A percentile compares a stretch with the other conserved stretches of the same genome.
These are phyloP conservation scores for Komagataella mondaviorum DNA, from an alignment of 805 yeast genomes.

Conservation along the genomic window DNA sequence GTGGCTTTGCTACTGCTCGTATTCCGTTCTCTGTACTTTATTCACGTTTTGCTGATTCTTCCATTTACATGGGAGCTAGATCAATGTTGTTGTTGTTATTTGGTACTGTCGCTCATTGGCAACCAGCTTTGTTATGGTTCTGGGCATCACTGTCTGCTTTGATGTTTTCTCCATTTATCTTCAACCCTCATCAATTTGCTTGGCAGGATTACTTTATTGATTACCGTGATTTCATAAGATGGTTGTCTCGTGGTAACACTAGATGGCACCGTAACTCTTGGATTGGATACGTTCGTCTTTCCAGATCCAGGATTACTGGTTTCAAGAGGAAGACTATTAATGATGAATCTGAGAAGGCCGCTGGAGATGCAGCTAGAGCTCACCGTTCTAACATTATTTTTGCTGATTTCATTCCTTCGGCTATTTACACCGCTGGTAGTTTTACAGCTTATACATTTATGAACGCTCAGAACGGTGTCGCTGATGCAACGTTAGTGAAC, in stretches of 20 bases:
- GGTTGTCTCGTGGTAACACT: slow-evolving; percentile 86
- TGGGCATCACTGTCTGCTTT: slow-evolving; percentile 88
- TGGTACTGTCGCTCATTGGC: slow-evolving; percentile 77
- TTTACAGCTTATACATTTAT: slow-evolving; percentile 70
- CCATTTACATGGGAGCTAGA: slow-evolving; percentile 78
- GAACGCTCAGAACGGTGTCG: slow-evolving; percentile 80
- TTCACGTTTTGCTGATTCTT: slow-evolving; percentile 69
- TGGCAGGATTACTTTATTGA: slow-evolving; percentile 95
- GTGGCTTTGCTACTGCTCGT: slow-evolving; percentile 78
- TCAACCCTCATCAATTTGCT: slow-evolving; percentile 96
- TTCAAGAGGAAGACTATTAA: slow-evolving; percentile 65
- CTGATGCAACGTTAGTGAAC: slow-evolving; percentile 40
- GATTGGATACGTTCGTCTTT: slow-evolving; percentile 73
- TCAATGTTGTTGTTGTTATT: slow-evolving; percentile 57
- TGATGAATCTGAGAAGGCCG: slow-evolving; percentile 68
- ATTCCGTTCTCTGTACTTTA: slow-evolving; percentile 63
- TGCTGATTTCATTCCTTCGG: slow-evolving; percentile 61
- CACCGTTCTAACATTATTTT: slow-evolving; percentile 61
- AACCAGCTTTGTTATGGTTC: slow-evolving; percentile 90
- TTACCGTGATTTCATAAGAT: slow-evolving; percentile 84
- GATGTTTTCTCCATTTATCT: slow-evolving; percentile 84
- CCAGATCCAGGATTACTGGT: slow-evolving; percentile 79
- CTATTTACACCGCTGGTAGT: slow-evolving; percentile 65
- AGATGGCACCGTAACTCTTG: slow-evolving; percentile 83
- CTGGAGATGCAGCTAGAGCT: slow-evolving; percentile 77